A percentile compares a stretch with the other conserved stretches of the same genome.
Conservation (phyloP, 306 rosid genomes). For the Gleditsia sinensis region DNA sequence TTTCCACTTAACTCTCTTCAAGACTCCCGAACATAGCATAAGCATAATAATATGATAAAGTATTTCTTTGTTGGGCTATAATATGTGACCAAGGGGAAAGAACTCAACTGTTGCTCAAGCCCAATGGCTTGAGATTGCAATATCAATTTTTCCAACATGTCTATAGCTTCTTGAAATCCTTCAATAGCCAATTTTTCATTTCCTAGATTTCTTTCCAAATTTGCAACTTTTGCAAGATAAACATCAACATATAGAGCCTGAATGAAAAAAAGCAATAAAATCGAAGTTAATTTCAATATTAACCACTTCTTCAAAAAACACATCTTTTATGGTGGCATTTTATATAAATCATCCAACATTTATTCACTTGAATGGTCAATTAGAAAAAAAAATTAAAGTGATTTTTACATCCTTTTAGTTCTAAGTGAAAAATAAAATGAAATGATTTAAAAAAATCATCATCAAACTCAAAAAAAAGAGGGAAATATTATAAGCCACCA, state of each 20-base stretch:
- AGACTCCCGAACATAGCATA: too few relatives aligned
- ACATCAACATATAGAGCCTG: conserved; percentile 86
- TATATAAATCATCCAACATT: neutral
- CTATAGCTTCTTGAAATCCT: conserved; percentile 87
- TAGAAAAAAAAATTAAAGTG: neutral
- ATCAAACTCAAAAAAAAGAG: neutral
- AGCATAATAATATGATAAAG: neutral
- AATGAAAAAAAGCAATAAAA: conserved; percentile 22
- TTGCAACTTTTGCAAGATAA: conserved; percentile 94
- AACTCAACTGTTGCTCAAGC: conserved; percentile 71
- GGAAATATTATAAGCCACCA: neutral
- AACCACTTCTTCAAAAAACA: neutral
- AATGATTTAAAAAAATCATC: neutral
- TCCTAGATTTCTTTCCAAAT: conserved; percentile 83
- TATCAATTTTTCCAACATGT: conserved; percentile 64
- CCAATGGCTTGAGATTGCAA: conserved; percentile 65
- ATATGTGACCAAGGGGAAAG: neutral
- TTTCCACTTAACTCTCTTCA: too few relatives aligned
- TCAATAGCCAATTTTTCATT: conserved; percentile 71
- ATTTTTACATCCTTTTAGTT: too few relatives aligned
- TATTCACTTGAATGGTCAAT: neutral
- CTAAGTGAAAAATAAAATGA: too few relatives aligned
- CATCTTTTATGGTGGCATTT: neutral
- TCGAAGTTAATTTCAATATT: conserved; percentile 30
- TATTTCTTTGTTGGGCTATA: neutral